These are phyloP conservation scores for Albifimbria verrucaria DNA, from an alignment of 2,329 filamentous ascomycete genomes.

Conservation along the genomic window DNA sequence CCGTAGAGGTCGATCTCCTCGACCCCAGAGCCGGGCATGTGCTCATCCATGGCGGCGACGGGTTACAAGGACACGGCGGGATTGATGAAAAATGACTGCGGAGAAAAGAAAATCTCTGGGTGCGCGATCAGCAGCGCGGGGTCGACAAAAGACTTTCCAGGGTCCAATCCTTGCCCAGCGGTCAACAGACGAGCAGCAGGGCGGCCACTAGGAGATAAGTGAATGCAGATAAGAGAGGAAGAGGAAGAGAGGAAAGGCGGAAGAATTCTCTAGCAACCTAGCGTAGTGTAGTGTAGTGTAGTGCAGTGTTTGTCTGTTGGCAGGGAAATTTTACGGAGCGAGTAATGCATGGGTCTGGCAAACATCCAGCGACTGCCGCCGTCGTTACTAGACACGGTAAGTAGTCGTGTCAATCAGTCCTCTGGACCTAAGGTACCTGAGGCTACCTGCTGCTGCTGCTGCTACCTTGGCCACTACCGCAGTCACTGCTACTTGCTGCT, in stretches of 20 bases:
- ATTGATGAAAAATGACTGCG: constrained; percentile 9
- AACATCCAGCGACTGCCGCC: too few relatives aligned
- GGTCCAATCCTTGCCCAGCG: background rate
- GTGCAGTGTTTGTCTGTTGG: too few relatives aligned
- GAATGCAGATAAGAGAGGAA: background rate
- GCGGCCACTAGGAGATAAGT: too few relatives aligned
- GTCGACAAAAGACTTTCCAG: constrained; percentile 6
- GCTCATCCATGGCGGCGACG: constrained; percentile 5
- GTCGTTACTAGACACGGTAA: too few relatives aligned
- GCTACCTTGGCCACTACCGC: too few relatives aligned
- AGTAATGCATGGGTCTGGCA: background rate
- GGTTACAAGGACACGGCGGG: constrained; percentile 17
- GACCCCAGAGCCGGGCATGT: constrained; percentile 20
- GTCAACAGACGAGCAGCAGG: background rate
- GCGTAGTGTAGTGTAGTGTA: too few relatives aligned
- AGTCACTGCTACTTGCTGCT: too few relatives aligned
- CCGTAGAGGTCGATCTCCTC: constrained; percentile 60
- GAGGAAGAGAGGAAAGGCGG: background rate
- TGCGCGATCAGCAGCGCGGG: constrained; percentile 16
- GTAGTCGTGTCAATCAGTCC: too few relatives aligned
- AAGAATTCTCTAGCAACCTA: too few relatives aligned
- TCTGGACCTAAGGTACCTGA: too few relatives aligned
- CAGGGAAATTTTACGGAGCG: background rate
- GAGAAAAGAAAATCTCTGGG: constrained; percentile 20
- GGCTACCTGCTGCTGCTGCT: too few relatives aligned